phyloP scores from a whole-genome alignment of 306 rosid genomes.

The Cicer judaicum region DNA sequence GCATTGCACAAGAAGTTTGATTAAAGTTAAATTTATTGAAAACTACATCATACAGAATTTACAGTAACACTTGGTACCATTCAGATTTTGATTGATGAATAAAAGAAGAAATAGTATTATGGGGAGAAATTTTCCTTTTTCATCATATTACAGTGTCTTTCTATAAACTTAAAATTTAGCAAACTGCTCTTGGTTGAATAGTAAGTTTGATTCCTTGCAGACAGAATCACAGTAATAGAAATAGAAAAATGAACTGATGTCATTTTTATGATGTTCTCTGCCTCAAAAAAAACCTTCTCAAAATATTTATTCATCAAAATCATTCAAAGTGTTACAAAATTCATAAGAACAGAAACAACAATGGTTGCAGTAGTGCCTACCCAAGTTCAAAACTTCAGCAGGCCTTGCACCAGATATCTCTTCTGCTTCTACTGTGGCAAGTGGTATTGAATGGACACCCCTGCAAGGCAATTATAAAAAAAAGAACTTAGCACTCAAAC shows the following conservation, averaged over 20 bases:
- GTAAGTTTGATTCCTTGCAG: conserved; percentile 3
- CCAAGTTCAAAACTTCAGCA: conserved; percentile 88
- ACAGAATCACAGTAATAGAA: neutral
- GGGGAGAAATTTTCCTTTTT: conserved; percentile 14
- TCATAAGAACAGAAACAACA: conserved; percentile 10
- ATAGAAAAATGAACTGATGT: neutral
- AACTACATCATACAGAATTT: conserved; percentile 32
- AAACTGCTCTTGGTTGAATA: conserved; percentile 8
- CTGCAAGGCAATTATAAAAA: conserved; percentile 49
- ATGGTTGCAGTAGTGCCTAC: conserved; percentile 49
- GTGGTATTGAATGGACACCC: conserved; percentile 59
- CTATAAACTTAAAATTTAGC: conserved; percentile 11
- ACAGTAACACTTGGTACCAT: conserved; percentile 1
- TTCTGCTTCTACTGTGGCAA: conserved; percentile 77
- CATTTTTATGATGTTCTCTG: neutral
- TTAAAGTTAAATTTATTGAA: neutral
- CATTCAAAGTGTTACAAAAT: conserved; percentile 1
- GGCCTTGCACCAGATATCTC: conserved; percentile 84
- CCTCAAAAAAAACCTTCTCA: neutral
- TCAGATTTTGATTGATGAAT: conserved; percentile 18
- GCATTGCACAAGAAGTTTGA: conserved; percentile 20
- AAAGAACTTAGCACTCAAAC: conserved; percentile 16
- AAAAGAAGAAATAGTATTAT: neutral
- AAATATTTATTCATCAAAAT: conserved; percentile 13
- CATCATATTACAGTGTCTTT: neutral